Evolutionary conservation across 805 yeast species (phyloP), one percentile per base, ranked within the genome.

Genomic region (Candida vaughaniae): DNA sequence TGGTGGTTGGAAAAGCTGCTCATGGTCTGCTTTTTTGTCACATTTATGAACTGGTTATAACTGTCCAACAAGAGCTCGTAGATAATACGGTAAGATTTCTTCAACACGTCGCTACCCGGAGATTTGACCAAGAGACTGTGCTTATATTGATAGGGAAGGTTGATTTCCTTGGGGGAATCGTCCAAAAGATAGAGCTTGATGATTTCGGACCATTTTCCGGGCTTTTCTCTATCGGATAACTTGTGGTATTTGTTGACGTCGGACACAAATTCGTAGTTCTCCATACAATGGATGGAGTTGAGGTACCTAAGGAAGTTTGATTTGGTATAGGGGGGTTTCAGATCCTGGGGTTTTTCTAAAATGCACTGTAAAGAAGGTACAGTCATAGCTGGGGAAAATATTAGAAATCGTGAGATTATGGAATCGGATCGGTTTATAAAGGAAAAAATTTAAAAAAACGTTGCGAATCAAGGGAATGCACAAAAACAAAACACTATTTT

Each of bases 201-300:
- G 15, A 66, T 56, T 10, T 33, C 31, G 14, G 43, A 31, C 71
- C 71, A 66, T 26, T 42, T 43, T 5, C 31, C 35, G 16, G 37
- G 36, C 17, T 33, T 25, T 6, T 42, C 47, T 27, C 31, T 29
- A 11, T 42, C 45, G 15, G 20, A 31, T 8, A 45, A 15, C 12
- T 33, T 36, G 25, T 33, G 22, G 19, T 30, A 45, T 23, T 38
- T 37, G 25, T 45, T 45, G 5, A 45, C 38, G 33, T 45, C 49
- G 11, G 31, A 22, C 6, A 65, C 43, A 33, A 62, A 65, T 41
- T 63, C 67, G 23, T 56, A 51, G 46, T 64, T 65, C 39, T 66
- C 71, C 30, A 56, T 43, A 47, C 71, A 65, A 42, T 66, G 71
- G 20, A 53, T 51, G 12, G 43, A 36, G 14, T 41, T 29, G 20